These are phyloP conservation scores for California macrophylla DNA, from an alignment of 441 rosid species.

Conservation along the genomic window DNA sequence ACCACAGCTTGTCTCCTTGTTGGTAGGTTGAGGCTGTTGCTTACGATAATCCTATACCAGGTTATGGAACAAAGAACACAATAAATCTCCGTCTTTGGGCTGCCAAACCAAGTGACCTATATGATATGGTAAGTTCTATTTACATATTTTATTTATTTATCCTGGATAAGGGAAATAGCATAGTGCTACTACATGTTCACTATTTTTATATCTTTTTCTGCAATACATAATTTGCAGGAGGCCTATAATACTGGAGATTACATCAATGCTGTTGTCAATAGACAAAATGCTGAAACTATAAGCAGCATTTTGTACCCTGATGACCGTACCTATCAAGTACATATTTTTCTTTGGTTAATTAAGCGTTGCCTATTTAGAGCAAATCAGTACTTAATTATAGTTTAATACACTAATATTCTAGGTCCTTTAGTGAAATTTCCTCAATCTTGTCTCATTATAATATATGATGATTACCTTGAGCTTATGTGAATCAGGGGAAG, in stretches of 20 bases:
- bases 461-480: not conserved
- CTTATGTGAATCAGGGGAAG: slow-evolving; percentile 37
- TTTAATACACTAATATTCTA: not conserved
- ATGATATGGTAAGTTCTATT: slow-evolving; percentile 32
- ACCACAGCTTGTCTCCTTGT: slow-evolving; percentile 13
- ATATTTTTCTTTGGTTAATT: slow-evolving; percentile 19
- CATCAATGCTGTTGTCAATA: slow-evolving; percentile 40
- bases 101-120: slow-evolving; percentile 45
- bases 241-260: slow-evolving; percentile 44
- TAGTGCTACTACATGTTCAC: not conserved
- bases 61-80: slow-evolving; percentile 46
- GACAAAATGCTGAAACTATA: slow-evolving; percentile 45
- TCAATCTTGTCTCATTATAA: not conserved
- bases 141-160: not conserved
- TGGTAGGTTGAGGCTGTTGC: slow-evolving; percentile 53
- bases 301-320: slow-evolving; percentile 45
- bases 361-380: not conserved
- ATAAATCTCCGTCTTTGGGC: slow-evolving; percentile 55
- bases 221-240: slow-evolving; percentile 22
- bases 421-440: not conserved
- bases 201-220: not conserved
- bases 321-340: slow-evolving; percentile 46
- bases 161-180: not conserved
- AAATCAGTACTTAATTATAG: not conserved
- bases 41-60: slow-evolving; percentile 51